Base-by-base conservation (phyloP, 202 grass and related monocot genomes). In the Zizania palustris region DNA sequence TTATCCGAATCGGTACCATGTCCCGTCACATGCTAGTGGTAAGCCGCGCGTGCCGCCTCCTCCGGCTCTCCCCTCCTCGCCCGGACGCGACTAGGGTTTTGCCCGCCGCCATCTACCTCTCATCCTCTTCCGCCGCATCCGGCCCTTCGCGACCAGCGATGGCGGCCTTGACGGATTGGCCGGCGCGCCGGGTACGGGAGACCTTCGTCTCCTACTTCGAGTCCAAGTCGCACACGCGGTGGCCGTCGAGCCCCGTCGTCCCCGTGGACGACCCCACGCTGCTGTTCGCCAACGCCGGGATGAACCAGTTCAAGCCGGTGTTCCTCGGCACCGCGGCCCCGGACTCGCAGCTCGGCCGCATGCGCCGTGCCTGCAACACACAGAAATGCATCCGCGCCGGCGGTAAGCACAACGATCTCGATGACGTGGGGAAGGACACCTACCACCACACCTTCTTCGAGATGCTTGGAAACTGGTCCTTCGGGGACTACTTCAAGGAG, bases 391-490 rank as follows among this genome's bases (percentile, higher is more conserved):
- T 99, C 70, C 89, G 92, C 48, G 96, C 96, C 45, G 96, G 96
- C 14, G 92, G 96, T 21, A 96, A 99, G 92, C 92, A 99, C 72
- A 99, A 99, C 83, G 96, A 99, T 49, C 88, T 99, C 21, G 92
- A 99, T 73, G 96, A 99, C 63, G 96, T 99, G 6, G 96, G 96
- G 3, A 99, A 99, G 78, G 96, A 99, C 76, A 99, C 96, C 6
- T 99, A 99, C 68, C 96, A 99, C 67, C 96, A 96, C 65, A 99
- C 96, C 68, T 99, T 96, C 79, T 99, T 99, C 63, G 96, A 99
- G 75, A 99, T 99, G 96, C 89, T 99, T 0, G 89, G 96, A 15
- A 99, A 93, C 73, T 99, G 92, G 96, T 99, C 92, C 16, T 99
- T 99, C 8, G 92, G 92, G 6, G 83, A 93, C 50, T 99, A 99